Base-by-base conservation (phyloP, 306 rosid species). In the Begonia masoniana region DNA sequence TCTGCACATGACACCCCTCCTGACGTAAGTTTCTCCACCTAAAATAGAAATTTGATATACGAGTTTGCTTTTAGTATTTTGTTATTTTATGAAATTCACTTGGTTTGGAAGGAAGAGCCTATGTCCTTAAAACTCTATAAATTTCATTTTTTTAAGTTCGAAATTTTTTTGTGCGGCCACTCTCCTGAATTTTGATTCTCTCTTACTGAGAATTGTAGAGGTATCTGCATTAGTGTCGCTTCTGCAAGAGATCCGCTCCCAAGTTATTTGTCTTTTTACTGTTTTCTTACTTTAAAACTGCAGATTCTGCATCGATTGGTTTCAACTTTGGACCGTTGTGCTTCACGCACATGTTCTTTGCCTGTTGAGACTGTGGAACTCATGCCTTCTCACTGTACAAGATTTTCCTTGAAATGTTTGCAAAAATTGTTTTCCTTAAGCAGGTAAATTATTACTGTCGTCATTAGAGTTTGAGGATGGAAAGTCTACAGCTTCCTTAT, bases 341-440 rank as follows among this genome's bases (percentile, higher is more conserved):
- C 96, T 23, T 80, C 96, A 16, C 96, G 97, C 42, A 85, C 96
- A 15, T 82, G 85, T 69, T 85, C 94, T 16, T 71, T 91, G 73
- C 96, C 97, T 56, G 85, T 91, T 58, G 91, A 85, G 81, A 82
- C 87, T 31, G 97, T 91, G 56, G 95, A 83, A 78, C 95, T 57
- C 60, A 80, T 91, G 94, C 97, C 97, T 66, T 63, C 75, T 35
- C 96, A 85, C 78, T 91, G 97, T 72, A 69, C 87, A 64, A 80
- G 87, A 81, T 91, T 91, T 82, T 91, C 96, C 47, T 75, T 85
- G 77, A 74, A 74, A 62, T 91, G 95, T 73, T 77, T 85, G 41
- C 97, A 85, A 79, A 91, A 78, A 83, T 65, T 91, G 68, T 91
- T 91, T 71, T 71, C 85, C 57, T 74, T 91, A 80, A 83, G 91